These are phyloP conservation scores for Xylariaceae sp. DNA, from an alignment of 2,329 filamentous ascomycete species.

Conservation along the genomic window DNA sequence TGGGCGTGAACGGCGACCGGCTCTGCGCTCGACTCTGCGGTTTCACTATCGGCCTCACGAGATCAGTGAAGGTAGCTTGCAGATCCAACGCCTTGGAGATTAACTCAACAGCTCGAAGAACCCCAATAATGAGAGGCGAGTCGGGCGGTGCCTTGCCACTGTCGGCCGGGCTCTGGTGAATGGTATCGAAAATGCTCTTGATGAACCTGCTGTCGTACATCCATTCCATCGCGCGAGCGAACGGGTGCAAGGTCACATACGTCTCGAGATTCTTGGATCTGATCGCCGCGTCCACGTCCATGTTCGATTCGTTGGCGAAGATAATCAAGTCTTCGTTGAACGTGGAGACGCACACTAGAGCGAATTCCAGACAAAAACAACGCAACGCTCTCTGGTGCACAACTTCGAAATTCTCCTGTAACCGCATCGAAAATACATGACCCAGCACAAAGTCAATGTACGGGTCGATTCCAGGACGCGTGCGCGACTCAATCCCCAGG, in stretches of 20 bases:
- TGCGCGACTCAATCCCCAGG: conserved; percentile 68
- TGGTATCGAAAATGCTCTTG: conserved; percentile 67
- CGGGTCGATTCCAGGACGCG: conserved; percentile 77
- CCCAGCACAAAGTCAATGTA: conserved; percentile 91
- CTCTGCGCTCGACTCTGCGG: conserved; percentile 46
- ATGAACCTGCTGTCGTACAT: conserved; percentile 91
- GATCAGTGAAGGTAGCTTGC: conserved; percentile 85
- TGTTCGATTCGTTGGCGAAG: conserved; percentile 71
- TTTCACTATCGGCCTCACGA: conserved; percentile 75
- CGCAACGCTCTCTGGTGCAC: conserved; percentile 68
- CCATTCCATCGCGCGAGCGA: conserved; percentile 95
- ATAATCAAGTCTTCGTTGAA: conserved; percentile 95
- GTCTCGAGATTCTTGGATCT: conserved; percentile 66
- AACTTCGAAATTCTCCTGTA: conserved; percentile 59
- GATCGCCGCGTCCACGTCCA: conserved; percentile 71
- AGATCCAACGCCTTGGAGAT: conserved; percentile 78
- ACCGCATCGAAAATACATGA: conserved; percentile 64
- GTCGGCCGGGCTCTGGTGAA: conserved; percentile 69
- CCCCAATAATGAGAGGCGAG: conserved; percentile 74
- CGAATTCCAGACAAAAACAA: conserved; percentile 78
- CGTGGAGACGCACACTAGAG: conserved; percentile 68
- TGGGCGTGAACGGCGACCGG: conserved; percentile 27
- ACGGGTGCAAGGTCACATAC: conserved; percentile 87
- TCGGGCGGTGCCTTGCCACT: conserved; percentile 68
- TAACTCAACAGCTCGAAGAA: conserved; percentile 76